phyloP scores from a whole-genome alignment of 2,329 filamentous ascomycete species.

The Podosphaera xanthii region DNA sequence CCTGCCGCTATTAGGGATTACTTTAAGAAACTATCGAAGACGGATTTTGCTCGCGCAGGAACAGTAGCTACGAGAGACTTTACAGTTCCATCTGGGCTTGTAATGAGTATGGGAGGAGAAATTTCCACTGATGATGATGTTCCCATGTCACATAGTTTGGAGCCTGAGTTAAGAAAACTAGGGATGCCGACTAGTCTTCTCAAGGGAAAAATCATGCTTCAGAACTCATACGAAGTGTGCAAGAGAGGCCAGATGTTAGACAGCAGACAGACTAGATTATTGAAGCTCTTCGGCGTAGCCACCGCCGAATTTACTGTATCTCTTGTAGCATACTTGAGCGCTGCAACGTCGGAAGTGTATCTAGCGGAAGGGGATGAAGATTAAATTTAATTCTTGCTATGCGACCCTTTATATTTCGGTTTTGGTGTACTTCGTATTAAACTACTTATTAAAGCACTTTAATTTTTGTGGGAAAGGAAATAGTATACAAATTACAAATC shows the following conservation, averaged over 20 bases:
- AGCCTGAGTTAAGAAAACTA: constrained; percentile 73
- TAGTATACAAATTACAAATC: too few species aligned
- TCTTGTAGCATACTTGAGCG: constrained; percentile 49
- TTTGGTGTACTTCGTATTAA: too few species aligned
- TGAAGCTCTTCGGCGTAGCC: constrained; percentile 84
- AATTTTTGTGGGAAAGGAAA: too few species aligned
- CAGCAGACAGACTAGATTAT: constrained; percentile 71
- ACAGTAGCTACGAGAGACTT: constrained; percentile 52
- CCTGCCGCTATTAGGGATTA: constrained; percentile 44
- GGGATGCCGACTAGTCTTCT: constrained; percentile 76
- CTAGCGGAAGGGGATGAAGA: constrained; percentile 21
- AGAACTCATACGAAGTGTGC: constrained; percentile 37
- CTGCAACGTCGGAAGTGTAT: constrained; percentile 34
- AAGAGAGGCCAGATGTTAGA: constrained; percentile 67
- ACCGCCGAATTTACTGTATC: constrained; percentile 76
- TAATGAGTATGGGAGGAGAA: constrained; percentile 64
- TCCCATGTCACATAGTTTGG: constrained; percentile 65
- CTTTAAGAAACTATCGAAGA: constrained; percentile 48
- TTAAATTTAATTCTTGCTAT: too few species aligned
- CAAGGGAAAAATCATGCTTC: constrained; percentile 64
- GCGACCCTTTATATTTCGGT: too few species aligned
- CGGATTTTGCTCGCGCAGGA: constrained; percentile 83
- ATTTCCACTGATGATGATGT: constrained; percentile 63
- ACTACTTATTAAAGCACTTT: too few species aligned
- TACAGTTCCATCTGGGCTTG: constrained; percentile 58